Percentiles rank a stretch among this genome's conserved stretches.
Evolutionary conservation across 305 asterid genomes (phyloP).

Genomic region (Rubia balearica): DNA sequence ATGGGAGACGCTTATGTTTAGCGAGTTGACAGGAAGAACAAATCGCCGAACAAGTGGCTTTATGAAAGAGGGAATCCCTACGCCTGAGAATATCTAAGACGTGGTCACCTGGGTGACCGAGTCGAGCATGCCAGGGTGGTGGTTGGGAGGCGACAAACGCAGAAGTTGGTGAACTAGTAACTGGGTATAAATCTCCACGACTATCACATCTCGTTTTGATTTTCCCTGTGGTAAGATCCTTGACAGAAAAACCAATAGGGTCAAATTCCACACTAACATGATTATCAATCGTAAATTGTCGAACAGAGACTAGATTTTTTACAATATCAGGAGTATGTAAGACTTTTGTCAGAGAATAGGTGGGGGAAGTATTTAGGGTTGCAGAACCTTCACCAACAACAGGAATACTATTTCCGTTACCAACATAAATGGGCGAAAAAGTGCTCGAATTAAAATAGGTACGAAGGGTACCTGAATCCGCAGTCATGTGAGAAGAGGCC

Average conservation of each 20-base stretch:
- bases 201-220: neutral
- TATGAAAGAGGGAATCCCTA: too few species aligned
- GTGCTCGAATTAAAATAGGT: neutral
- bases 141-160: neutral
- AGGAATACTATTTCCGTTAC: neutral
- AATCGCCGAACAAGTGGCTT: too few species aligned
- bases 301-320: neutral
- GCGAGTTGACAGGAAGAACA: too few species aligned
- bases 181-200: neutral
- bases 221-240: neutral
- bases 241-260: neutral
- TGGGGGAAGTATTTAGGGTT: neutral
- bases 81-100: too few species aligned
- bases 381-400: neutral
- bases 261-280: neutral
- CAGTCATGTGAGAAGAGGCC: too few species aligned
- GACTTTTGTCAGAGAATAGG: neutral
- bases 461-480: too few species aligned
- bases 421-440: neutral
- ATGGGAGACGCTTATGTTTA: too few species aligned
- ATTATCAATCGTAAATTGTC: neutral
- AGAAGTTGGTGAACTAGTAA: neutral
- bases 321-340: neutral
- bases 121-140: neutral
- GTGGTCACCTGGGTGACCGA: too few species aligned